Conservation (phyloP, 139 green algal genomes). For the Tetradesmus obliquus region DNA sequence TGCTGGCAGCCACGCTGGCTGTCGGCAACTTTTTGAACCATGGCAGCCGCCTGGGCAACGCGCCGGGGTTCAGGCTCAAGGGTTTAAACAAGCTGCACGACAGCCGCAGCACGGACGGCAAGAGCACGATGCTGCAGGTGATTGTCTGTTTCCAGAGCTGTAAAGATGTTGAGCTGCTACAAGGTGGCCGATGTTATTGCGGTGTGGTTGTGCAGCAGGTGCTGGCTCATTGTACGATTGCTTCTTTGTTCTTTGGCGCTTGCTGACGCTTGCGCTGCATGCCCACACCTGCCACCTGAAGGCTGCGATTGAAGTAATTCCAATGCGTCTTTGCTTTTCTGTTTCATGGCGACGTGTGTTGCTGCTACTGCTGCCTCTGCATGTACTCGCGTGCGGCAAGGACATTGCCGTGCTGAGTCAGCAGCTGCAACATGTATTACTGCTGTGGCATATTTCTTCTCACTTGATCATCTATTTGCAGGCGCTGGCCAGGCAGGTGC, state of each 20-base stretch:
- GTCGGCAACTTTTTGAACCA: constrained; percentile 75
- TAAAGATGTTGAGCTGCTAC: not conserved
- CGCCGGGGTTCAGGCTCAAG: constrained; percentile 61
- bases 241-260: not conserved
- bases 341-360: too few relatives aligned
- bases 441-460: too few relatives aligned
- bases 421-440: not conserved
- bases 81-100: constrained; percentile 65
- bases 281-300: too few relatives aligned
- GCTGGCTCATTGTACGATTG: not conserved
- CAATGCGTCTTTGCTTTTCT: too few relatives aligned
- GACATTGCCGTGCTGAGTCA: not conserved
- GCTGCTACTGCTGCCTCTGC: too few relatives aligned
- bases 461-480: not conserved
- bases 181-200: not conserved
- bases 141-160: not conserved
- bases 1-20: constrained; percentile 50
- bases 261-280: not conserved
- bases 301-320: too few relatives aligned
- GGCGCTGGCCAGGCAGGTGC: constrained; percentile 34
- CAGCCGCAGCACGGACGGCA: constrained; percentile 54
- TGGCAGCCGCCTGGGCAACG: constrained; percentile 35
- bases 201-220: not conserved
- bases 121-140: constrained; percentile 60
- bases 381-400: too few relatives aligned